Conservation (phyloP, 768 basidiomycete species). For the Dioszegia crocea region DNA sequence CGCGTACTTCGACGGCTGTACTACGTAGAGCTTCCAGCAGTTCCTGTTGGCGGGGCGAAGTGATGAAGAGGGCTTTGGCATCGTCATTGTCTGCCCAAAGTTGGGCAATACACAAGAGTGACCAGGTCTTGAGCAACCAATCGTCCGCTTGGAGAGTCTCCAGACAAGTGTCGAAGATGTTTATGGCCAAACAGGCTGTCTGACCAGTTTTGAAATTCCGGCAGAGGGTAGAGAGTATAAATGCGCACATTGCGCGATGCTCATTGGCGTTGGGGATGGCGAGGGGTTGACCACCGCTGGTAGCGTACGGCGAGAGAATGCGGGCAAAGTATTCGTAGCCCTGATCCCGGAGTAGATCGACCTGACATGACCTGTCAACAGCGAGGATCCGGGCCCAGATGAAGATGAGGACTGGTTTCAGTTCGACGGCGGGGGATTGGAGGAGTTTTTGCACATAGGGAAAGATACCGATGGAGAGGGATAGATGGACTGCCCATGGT, state of each 20-base stretch:
- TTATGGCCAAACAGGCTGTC: conserved; percentile 65
- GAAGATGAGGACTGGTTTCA: conserved; percentile 96
- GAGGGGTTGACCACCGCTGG: conserved; percentile 49
- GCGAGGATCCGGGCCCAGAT: conserved; percentile 98
- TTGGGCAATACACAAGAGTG: conserved; percentile 83
- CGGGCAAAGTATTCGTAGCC: conserved; percentile 55
- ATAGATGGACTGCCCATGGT: conserved; percentile 96
- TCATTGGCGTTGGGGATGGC: conserved; percentile 86
- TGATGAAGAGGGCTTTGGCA: conserved; percentile 70
- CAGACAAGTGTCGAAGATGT: conserved; percentile 81
- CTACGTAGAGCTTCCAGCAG: conserved; percentile 74
- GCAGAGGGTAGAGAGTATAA: conserved; percentile 83
- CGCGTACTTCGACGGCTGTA: conserved; percentile 86
- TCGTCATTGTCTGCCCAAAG: conserved; percentile 92
- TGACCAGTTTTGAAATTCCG: conserved; percentile 88
- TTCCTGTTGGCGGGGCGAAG: conserved; percentile 73
- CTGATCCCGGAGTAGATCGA: conserved; percentile 72
- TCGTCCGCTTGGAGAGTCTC: conserved; percentile 81
- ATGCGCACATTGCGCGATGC: conserved; percentile 97
- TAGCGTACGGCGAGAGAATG: conserved; percentile 55
- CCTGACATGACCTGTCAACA: conserved; percentile 88
- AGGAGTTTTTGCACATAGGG: conserved; percentile 96
- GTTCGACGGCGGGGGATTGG: conserved; percentile 87
- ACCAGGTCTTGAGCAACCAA: conserved; percentile 91
- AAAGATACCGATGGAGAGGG: conserved; percentile 94